A percentile compares a stretch with the other conserved stretches of the same genome.
phyloP scores from a whole-genome alignment of 768 basidiomycete species.

The Phlebiopsis gigantea region DNA sequence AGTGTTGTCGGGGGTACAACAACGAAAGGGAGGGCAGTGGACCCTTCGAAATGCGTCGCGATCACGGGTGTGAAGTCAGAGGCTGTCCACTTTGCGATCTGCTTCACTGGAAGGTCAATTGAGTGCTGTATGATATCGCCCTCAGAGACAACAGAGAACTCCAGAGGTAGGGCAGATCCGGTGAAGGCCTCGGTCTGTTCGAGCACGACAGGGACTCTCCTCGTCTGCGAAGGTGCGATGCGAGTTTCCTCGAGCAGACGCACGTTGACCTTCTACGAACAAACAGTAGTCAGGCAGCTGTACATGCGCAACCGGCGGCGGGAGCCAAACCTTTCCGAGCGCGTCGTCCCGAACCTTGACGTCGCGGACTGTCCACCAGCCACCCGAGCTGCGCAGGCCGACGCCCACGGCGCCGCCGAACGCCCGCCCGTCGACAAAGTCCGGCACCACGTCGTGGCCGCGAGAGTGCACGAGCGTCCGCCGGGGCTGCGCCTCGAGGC shows the following conservation, averaged over 20 bases:
- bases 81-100: constrained; percentile 38
- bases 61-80: constrained; percentile 35
- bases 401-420: constrained; percentile 71
- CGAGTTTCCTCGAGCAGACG: constrained; percentile 23
- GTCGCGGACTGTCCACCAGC: constrained; percentile 50
- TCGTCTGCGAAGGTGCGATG: constrained; percentile 60
- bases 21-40: constrained; percentile 53
- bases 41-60: constrained; percentile 56
- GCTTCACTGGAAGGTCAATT: constrained; percentile 41
- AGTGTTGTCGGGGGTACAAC: constrained; percentile 50
- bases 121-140: constrained; percentile 35
- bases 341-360: constrained; percentile 16
- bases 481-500: constrained; percentile 34
- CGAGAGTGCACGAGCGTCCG: constrained; percentile 34
- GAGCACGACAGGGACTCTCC: constrained; percentile 50
- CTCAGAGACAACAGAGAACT: constrained; percentile 25
- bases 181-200: constrained; percentile 35
- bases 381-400: constrained; percentile 46
- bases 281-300: no score
- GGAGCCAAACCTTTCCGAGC: constrained; percentile 11
- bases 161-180: constrained; percentile 34
- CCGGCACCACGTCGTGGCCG: constrained; percentile 52
- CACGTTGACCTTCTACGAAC: constrained; percentile 8
- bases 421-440: constrained; percentile 71
- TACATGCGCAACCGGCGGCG: not conserved